Evolutionary conservation across 257 asterid species (phyloP).

Genomic region (Marsdenia floribunda): DNA sequence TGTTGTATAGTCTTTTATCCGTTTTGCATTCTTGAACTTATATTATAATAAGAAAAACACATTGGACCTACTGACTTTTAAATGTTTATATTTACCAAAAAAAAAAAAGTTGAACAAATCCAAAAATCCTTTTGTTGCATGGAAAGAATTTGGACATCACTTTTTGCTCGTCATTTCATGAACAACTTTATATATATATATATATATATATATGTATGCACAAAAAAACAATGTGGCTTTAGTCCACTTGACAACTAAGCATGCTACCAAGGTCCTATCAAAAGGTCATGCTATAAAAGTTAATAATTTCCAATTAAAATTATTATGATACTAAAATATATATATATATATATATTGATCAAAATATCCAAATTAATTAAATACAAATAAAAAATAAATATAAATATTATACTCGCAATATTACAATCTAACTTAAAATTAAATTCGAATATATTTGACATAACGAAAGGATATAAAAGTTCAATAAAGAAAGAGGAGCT

Average conservation of each 20-base stretch:
- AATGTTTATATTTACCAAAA: not conserved
- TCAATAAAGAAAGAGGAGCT: not conserved
- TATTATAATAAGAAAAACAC: not conserved
- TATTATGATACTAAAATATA: too few species aligned
- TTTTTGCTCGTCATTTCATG: not conserved
- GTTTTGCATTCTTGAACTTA: not conserved
- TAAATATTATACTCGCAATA: too few species aligned
- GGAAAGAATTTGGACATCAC: not conserved
- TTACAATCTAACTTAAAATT: too few species aligned
- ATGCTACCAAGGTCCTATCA: not conserved
- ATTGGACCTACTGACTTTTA: not conserved
- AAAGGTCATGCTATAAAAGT: not conserved
- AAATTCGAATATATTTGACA: too few species aligned
- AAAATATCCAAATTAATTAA: too few species aligned
- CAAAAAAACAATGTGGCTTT: not conserved
- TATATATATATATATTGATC: too few species aligned
- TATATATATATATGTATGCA: too few species aligned
- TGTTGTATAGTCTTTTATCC: too few species aligned
- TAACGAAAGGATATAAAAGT: too few species aligned
- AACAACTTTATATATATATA: not conserved
- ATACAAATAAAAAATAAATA: too few species aligned
- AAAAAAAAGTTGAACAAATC: not conserved
- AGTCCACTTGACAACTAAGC: slow-evolving; percentile 5
- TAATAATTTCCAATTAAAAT: not conserved
- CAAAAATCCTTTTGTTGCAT: not conserved